A percentile compares a stretch with the other conserved stretches of the same genome.
phyloP scores from a whole-genome alignment of 2,329 filamentous ascomycete species.

The Ophiostoma novo-ulmi region DNA sequence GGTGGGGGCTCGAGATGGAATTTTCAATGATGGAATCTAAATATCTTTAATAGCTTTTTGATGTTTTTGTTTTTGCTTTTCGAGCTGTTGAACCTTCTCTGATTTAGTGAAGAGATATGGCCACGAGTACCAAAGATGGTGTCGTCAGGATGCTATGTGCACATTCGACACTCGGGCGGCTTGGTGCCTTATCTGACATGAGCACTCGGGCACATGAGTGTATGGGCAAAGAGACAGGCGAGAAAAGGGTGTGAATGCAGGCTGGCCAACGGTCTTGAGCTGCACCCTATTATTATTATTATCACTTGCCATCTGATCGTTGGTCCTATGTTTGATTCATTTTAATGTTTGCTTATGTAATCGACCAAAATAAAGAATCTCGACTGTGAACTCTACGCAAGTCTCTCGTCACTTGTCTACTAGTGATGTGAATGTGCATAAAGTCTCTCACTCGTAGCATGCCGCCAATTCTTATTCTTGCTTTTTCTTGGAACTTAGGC shows the following conservation, averaged over 20 bases:
- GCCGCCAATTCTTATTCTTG: too few relatives aligned
- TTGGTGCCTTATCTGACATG: not conserved
- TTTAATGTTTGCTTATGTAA: not conserved
- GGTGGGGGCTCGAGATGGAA: too few relatives aligned
- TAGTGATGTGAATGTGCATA: too few relatives aligned
- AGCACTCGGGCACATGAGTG: not conserved
- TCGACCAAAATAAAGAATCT: too few relatives aligned
- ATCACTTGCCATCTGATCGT: too few relatives aligned
- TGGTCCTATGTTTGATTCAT: not conserved
- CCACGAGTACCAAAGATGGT: not conserved
- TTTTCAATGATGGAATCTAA: not conserved
- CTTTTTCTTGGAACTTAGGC: too few relatives aligned
- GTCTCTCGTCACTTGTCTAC: too few relatives aligned
- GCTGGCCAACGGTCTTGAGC: not conserved
- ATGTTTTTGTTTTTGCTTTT: not conserved
- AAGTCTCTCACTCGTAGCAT: too few relatives aligned
- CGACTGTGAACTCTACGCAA: too few relatives aligned
- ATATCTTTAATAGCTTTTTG: not conserved
- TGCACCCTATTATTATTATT: not conserved
- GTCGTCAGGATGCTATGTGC: not conserved
- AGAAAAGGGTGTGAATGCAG: not conserved
- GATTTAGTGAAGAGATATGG: too few relatives aligned
- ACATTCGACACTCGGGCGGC: not conserved
- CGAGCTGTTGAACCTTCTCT: too few relatives aligned
- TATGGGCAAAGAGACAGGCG: not conserved